Evolutionary conservation across 192 early-diverging fungal species (phyloP).

Genomic region (Funneliformis geosporum): DNA sequence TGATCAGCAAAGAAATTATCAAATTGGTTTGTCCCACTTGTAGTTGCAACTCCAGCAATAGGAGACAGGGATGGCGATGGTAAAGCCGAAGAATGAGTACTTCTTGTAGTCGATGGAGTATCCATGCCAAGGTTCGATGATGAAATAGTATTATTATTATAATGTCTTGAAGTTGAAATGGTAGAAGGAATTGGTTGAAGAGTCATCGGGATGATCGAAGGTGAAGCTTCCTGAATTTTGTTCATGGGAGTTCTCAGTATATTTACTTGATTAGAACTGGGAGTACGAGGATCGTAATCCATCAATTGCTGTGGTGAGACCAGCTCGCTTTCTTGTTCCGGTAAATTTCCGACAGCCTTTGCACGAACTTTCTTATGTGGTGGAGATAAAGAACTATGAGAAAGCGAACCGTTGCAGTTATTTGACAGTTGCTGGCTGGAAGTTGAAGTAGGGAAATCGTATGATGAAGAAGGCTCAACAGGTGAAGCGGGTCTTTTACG

Average conservation of each 20-base stretch:
- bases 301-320: slow-evolving; percentile 21
- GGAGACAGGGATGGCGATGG: slow-evolving; percentile 56
- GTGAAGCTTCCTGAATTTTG: slow-evolving; percentile 20
- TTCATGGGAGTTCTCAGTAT: slow-evolving; percentile 21
- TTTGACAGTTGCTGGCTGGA: slow-evolving; percentile 11
- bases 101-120: slow-evolving; percentile 33
- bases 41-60: slow-evolving; percentile 33
- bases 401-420: not conserved
- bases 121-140: slow-evolving; percentile 33
- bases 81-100: slow-evolving; percentile 44
- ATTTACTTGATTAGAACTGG: slow-evolving; percentile 24
- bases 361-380: slow-evolving; percentile 34
- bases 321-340: slow-evolving; percentile 28
- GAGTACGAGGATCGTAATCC: slow-evolving; percentile 24
- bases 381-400: slow-evolving; percentile 28
- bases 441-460: slow-evolving; percentile 12
- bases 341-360: not conserved
- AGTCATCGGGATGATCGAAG: slow-evolving; percentile 18
- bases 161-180: slow-evolving; percentile 15
- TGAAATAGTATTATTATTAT: slow-evolving; percentile 22
- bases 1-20: slow-evolving; percentile 30
- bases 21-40: slow-evolving; percentile 28
- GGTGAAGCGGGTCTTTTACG: slow-evolving; percentile 34
- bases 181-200: slow-evolving; percentile 21
- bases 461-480: not conserved